Percentiles rank a stretch among this genome's conserved stretches.
phyloP scores from a whole-genome alignment of 306 rosid genomes.

The Fagus sylvatica region DNA sequence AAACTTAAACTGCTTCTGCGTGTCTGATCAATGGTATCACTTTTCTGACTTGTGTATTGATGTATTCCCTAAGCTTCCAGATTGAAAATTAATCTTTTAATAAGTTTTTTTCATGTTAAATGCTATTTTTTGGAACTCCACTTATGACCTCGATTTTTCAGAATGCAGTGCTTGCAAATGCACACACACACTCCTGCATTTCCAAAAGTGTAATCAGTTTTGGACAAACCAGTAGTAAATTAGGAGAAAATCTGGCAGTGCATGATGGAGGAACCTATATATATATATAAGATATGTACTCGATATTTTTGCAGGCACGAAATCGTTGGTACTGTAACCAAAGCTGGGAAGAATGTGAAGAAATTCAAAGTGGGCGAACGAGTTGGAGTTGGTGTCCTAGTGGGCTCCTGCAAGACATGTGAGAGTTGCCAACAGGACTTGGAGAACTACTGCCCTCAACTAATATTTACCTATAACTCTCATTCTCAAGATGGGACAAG shows the following conservation, averaged over 20 bases:
- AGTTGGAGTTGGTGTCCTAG: conserved; percentile 92
- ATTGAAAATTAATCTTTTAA: no score
- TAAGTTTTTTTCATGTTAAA: no score
- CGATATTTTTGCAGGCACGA: conserved; percentile 67
- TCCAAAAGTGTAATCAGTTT: no score
- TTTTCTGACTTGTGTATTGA: no score
- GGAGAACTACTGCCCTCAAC: conserved; percentile 74
- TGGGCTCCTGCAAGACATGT: conserved; percentile 73
- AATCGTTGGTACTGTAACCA: conserved; percentile 72
- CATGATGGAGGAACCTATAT: neutral
- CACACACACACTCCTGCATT: no score
- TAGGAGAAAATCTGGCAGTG: neutral
- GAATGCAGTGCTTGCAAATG: no score
- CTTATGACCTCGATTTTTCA: no score
- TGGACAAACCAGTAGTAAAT: no score
- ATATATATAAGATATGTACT: neutral
- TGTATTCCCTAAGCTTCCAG: no score
- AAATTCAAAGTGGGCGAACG: conserved; percentile 74
- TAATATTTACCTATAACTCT: conserved; percentile 60
- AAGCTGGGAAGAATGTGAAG: conserved; percentile 62
- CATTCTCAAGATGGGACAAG: conserved; percentile 45
- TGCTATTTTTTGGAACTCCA: no score
- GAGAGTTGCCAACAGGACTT: conserved; percentile 71
- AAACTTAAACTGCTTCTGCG: no score
- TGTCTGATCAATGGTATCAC: no score